A percentile compares a stretch with the other conserved stretches of the same genome.
phyloP scores from a whole-genome alignment of 1,284 basidiomycete species.

The Leccinum subspadiceum region DNA sequence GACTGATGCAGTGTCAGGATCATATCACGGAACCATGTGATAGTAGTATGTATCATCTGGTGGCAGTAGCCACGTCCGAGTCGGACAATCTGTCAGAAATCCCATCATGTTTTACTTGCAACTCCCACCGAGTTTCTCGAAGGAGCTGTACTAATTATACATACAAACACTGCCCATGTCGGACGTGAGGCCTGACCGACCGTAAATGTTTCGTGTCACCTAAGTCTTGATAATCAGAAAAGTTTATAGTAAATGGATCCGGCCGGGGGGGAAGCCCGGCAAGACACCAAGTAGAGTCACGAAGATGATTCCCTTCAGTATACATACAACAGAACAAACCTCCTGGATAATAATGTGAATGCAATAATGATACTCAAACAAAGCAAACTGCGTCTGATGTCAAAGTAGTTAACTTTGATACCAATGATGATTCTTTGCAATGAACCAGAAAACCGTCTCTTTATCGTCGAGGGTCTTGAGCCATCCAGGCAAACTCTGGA shows the following conservation, averaged over 20 bases:
- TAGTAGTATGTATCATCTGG: not conserved
- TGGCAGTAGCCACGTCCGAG: not conserved
- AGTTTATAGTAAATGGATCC: no score
- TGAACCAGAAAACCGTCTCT: slow-evolving; percentile 48
- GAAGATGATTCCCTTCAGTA: not conserved
- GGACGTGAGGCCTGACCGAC: not conserved
- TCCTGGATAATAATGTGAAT: not conserved
- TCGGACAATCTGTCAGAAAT: not conserved
- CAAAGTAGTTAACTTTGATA: slow-evolving; percentile 39
- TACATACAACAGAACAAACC: not conserved
- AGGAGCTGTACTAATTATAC: not conserved
- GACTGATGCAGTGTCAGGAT: not conserved
- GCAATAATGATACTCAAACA: slow-evolving; percentile 15
- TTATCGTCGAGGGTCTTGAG: slow-evolving; percentile 43
- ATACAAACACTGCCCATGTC: not conserved
- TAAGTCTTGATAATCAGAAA: no score
- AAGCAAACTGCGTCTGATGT: not conserved
- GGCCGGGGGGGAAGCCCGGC: no score
- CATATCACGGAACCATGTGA: not conserved
- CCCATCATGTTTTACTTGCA: not conserved
- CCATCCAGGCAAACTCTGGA: slow-evolving; percentile 25
- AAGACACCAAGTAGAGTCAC: not conserved
- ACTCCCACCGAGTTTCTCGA: not conserved
- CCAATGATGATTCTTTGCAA: slow-evolving; percentile 49
- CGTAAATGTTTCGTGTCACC: not conserved